Evolutionary conservation across 176 grass and related monocot species (phyloP).

Genomic region (Aegilops speltoides): DNA sequence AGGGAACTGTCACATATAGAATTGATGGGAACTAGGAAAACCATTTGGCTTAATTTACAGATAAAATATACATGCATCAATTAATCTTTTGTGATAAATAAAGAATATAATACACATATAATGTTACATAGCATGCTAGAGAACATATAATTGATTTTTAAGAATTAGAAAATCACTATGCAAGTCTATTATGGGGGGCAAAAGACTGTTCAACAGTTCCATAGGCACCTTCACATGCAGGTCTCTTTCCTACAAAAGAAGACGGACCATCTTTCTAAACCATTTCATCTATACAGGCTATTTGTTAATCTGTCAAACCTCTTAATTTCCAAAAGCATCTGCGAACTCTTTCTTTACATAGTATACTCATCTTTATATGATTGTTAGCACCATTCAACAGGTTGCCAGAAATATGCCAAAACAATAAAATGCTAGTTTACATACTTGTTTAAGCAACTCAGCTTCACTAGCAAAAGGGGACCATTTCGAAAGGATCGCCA

Average conservation of each 20-base stretch:
- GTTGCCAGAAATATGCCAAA: conserved; percentile 22
- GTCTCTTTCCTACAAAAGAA: background rate
- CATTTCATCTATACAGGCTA: conserved; percentile 11
- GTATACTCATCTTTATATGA: conserved; percentile 12
- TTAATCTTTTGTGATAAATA: background rate
- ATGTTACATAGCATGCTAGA: conserved; percentile 17
- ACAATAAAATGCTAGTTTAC: conserved; percentile 9
- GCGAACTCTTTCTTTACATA: conserved; percentile 4
- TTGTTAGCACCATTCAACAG: conserved; percentile 24
- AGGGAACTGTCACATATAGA: background rate
- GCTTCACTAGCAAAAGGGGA: conserved; percentile 86
- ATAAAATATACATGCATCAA: conserved; percentile 9
- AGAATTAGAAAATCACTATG: conserved; percentile 7
- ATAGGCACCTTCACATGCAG: background rate
- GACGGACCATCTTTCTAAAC: background rate
- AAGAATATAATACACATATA: background rate
- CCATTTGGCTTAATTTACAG: conserved; percentile 1
- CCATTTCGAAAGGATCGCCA: conserved; percentile 83
- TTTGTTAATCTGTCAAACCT: conserved; percentile 1
- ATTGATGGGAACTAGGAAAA: conserved; percentile 8
- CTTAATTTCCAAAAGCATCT: conserved; percentile 15
- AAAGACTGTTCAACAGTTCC: background rate
- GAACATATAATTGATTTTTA: conserved; percentile 11
- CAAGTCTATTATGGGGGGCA: background rate
- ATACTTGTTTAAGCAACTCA: conserved; percentile 84